Evolutionary conservation across 2,329 filamentous ascomycete genomes (phyloP), one percentile per base, ranked within the genome.

Genomic region (Pseudopithomyces chartarum): DNA sequence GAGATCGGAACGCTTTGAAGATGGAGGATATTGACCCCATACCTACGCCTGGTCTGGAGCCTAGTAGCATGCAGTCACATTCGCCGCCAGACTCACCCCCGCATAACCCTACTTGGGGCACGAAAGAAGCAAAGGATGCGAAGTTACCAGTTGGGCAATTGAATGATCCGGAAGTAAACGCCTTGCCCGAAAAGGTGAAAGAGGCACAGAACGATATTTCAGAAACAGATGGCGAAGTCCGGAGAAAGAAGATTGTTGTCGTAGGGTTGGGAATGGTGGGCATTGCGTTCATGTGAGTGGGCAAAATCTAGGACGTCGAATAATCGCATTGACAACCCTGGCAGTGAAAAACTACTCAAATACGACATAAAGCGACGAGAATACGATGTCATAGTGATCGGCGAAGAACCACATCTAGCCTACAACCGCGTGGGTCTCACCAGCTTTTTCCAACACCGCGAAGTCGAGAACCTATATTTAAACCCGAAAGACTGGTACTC

Each of bases 181-280:
- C 72, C 50, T 66, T 81, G 15, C 78, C 79, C 8, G 75, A 79
- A 55, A 80, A 75, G 67, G 73, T 80, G 38, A 73, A 75, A 39
- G 60, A 75, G 58, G 19, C 22, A 8, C 58, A 69, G 29, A 59
- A 66, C 19, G 52, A 56, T 44, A 65, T 62, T 7, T 60, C 64
- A 20, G 66, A 78, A 47, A 65, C 77, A 13, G 69, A 74, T 15
- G 55, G 54, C 2, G 58, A 64, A 51, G 61, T 62, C 33, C 62
- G 78, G 58, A 79, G 85, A 59, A 91, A 90, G 74, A 87, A 83
- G 69, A 78, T 96, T 34, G 91, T 96, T 2, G 87, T 96, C 36
- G 91, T 96, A 38, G 92, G 92, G 10, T 77, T 97, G 76, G 92
- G 92, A 2, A 97, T 97, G 93, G 92, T 97, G 43, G 91, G 90